These are phyloP conservation scores for Cyberlindnera japonica DNA, from an alignment of 805 yeast species.

Conservation along the genomic window DNA sequence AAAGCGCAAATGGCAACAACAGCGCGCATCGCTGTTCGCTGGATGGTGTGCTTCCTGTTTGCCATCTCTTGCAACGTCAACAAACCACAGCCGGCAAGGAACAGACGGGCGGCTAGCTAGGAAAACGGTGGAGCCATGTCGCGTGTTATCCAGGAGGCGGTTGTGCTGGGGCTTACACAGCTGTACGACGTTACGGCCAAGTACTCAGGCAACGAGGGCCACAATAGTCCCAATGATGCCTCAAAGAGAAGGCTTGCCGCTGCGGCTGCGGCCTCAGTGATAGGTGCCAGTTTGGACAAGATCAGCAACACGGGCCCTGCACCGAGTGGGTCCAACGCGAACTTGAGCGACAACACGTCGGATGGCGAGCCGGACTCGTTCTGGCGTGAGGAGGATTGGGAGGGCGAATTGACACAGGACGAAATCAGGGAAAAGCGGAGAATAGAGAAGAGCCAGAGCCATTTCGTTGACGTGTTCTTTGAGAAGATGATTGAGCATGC, in stretches of 20 bases:
- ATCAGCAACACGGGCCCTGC: conserved; percentile 10
- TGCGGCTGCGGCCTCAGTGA: conserved; percentile 42
- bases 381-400: conserved; percentile 19
- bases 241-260: conserved; percentile 29
- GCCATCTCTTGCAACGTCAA: no score
- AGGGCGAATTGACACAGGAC: conserved; percentile 8
- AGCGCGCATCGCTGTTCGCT: no score
- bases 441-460: conserved; percentile 30
- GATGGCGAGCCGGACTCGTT: conserved; percentile 27
- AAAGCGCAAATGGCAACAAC: no score
- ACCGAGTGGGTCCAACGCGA: not conserved
- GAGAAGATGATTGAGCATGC: conserved; percentile 50
- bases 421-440: conserved; percentile 9
- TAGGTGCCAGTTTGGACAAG: conserved; percentile 43
- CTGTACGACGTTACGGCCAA: conserved; percentile 13
- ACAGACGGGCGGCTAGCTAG: not conserved
- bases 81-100: no score
- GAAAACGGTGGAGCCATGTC: conserved; percentile 1
- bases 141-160: conserved; percentile 8
- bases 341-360: conserved; percentile 14
- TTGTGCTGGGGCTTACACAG: conserved; percentile 11
- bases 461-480: conserved; percentile 56
- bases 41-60: no score
- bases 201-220: conserved; percentile 9
- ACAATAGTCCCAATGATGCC: conserved; percentile 16